phyloP scores from a whole-genome alignment of 2,329 filamentous ascomycete species.

The Capronia coronata region DNA sequence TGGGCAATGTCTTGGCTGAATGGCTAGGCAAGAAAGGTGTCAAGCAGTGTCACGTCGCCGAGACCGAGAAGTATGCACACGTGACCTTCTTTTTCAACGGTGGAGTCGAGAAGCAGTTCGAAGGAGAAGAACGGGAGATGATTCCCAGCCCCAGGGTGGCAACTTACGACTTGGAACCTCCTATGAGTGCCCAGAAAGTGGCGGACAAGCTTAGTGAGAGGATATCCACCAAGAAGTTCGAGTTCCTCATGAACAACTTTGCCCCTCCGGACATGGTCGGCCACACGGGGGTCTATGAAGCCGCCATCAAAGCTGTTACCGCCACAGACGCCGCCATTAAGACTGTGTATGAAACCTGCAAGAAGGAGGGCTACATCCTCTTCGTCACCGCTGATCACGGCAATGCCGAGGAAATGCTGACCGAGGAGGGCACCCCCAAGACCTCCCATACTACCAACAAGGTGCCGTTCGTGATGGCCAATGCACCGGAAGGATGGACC shows the following conservation, averaged over 20 bases:
- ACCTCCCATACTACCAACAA: constrained; percentile 97
- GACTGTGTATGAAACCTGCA: constrained; percentile 85
- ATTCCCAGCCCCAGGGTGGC: constrained; percentile 91
- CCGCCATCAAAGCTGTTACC: constrained; percentile 74
- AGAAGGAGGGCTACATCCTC: constrained; percentile 83
- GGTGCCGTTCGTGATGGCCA: constrained; percentile 97
- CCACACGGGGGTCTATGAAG: constrained; percentile 95
- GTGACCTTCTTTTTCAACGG: constrained; percentile 99
- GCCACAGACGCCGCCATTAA: constrained; percentile 93
- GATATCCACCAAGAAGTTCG: constrained; percentile 75
- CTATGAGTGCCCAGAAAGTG: constrained; percentile 90
- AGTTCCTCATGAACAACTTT: constrained; percentile 99
- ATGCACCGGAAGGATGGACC: constrained; percentile 82
- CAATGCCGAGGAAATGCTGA: constrained; percentile 99
- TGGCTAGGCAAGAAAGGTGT: constrained; percentile 85
- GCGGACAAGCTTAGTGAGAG: constrained; percentile 85
- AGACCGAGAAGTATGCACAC: constrained; percentile 99
- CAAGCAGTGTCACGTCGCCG: constrained; percentile 91
- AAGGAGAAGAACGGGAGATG: constrained; percentile 84
- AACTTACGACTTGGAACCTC: constrained; percentile 89
- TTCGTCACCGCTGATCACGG: constrained; percentile 97
- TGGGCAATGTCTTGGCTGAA: constrained; percentile 97
- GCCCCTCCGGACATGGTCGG: constrained; percentile 99
- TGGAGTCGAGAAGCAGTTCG: constrained; percentile 92
- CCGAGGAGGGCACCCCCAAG: constrained; percentile 91